phyloP scores from a whole-genome alignment of 768 basidiomycete genomes.

The Trametes cubensis region DNA sequence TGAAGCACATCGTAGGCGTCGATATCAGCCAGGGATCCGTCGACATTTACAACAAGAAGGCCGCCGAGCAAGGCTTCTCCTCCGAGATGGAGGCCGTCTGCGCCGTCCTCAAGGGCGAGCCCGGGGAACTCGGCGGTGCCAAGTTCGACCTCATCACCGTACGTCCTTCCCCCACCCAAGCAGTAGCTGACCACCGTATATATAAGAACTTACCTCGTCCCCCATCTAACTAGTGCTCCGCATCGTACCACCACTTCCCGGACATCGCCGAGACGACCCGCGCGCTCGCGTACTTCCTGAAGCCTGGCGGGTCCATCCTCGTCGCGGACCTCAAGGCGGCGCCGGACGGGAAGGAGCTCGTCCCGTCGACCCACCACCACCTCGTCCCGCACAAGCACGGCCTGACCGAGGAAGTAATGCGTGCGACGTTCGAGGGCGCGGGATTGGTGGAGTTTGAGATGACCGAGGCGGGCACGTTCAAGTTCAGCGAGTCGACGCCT shows the following conservation, averaged over 20 bases:
- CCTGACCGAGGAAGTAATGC: slow-evolving; percentile 52
- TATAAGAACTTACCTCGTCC: not conserved
- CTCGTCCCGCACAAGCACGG: slow-evolving; percentile 60
- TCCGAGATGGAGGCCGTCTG: slow-evolving; percentile 68
- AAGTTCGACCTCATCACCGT: slow-evolving; percentile 76
- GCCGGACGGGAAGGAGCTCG: slow-evolving; percentile 38
- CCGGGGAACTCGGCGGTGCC: slow-evolving; percentile 50
- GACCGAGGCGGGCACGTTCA: slow-evolving; percentile 25
- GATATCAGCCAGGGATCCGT: slow-evolving; percentile 78
- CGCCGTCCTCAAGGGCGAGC: slow-evolving; percentile 51
- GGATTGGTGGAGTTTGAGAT: slow-evolving; percentile 52
- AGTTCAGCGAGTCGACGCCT: slow-evolving; percentile 35
- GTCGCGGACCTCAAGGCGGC: slow-evolving; percentile 52
- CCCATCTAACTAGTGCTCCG: slow-evolving; percentile 51
- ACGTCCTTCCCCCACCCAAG: slow-evolving; percentile 31
- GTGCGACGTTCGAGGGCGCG: slow-evolving; percentile 52
- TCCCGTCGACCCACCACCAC: slow-evolving; percentile 42
- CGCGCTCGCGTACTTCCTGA: slow-evolving; percentile 57
- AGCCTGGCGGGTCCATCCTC: slow-evolving; percentile 61
- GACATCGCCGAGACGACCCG: slow-evolving; percentile 54
- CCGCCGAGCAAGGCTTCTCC: slow-evolving; percentile 61
- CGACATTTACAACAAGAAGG: slow-evolving; percentile 62
- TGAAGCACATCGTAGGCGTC: slow-evolving; percentile 67
- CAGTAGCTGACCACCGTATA: not conserved
- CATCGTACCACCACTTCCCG: slow-evolving; percentile 65